Evolutionary conservation across 2,329 filamentous ascomycete genomes (phyloP).

Genomic region (Fusarium sp.): DNA sequence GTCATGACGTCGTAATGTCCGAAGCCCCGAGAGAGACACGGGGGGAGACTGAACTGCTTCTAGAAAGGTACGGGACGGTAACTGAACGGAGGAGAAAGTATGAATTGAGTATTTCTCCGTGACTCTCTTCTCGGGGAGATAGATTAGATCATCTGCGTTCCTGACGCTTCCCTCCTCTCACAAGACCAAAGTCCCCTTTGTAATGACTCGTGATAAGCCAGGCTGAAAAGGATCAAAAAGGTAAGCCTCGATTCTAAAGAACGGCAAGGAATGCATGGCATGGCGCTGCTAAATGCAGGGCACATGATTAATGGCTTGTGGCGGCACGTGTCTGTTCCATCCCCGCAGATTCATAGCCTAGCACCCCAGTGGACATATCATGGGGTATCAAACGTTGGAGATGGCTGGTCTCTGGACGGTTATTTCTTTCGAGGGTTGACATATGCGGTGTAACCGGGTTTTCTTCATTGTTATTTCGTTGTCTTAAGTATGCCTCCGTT

Average conservation of each 20-base stretch:
- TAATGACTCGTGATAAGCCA: conserved; percentile 1
- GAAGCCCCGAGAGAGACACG: background rate
- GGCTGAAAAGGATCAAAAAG: background rate
- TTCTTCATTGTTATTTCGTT: background rate
- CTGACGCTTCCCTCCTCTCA: background rate
- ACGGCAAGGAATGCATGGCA: conserved; percentile 17
- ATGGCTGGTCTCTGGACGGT: background rate
- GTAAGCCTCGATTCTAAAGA: background rate
- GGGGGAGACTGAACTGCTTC: background rate
- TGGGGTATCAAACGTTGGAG: background rate
- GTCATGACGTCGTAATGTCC: conserved; percentile 26
- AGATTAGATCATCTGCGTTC: background rate
- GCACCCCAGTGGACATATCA: conserved; percentile 19
- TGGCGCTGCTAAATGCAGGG: background rate
- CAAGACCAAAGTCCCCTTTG: conserved; percentile 14
- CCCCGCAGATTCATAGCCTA: conserved; percentile 6
- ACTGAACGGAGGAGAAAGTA: background rate
- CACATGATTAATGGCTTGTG: conserved; percentile 31
- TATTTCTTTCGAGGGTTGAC: background rate
- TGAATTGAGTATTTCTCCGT: background rate
- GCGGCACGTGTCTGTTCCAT: conserved; percentile 26
- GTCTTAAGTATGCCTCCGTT: background rate
- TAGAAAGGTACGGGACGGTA: background rate
- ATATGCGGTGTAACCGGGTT: background rate
- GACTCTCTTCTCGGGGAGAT: background rate